Evolutionary conservation across 768 basidiomycete species (phyloP), one percentile per base, ranked within the genome.

Genomic region (Pleurotus eryngii): DNA sequence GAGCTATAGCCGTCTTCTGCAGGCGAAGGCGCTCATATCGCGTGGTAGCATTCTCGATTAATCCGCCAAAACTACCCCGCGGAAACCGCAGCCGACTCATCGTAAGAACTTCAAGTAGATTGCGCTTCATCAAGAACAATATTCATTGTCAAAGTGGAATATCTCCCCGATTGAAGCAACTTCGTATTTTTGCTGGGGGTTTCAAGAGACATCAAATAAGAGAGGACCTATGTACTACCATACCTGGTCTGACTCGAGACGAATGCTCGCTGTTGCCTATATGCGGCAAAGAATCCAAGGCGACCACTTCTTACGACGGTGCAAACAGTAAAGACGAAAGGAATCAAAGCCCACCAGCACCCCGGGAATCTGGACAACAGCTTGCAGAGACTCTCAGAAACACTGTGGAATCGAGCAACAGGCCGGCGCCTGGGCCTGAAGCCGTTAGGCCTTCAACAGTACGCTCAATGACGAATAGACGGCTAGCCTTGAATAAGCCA

Each of bases 381-480:
- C 30, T 35, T 8, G 30, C 8, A 35, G 9, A 35, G 30, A 35
- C 30, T 11, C 30, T 11, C 11, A 11, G 30, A 35, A 35, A 35
- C 11, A 11, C 30, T 35, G 30, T 9, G 9, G 30, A 35, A 35
- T 11, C 30, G 30, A 35, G 9, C 11, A 8, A 11, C 30, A 11
- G 30, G 30, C 30, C 30, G 8, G 30, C 30, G 11, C 9, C 8
- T n/a, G n/a, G n/a, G n/a, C n/a, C n/a, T 11, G 30, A 35, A 35
- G 11, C 9, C 11, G 8, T 35, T 3, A 11, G 7, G 8, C 8
- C 8, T 35, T 35, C 30, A 9, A 35, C 30, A 35, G 9, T 17
- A 17, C 54, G 12, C 17, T 55, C 54, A 14, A 55, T 55, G 54
- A 43, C 54, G 17, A 22, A 35, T 24, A 42, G 54, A 42, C 54